Base-by-base conservation (phyloP, 768 basidiomycete species). In the Agaricus sinodeliciosus region DNA sequence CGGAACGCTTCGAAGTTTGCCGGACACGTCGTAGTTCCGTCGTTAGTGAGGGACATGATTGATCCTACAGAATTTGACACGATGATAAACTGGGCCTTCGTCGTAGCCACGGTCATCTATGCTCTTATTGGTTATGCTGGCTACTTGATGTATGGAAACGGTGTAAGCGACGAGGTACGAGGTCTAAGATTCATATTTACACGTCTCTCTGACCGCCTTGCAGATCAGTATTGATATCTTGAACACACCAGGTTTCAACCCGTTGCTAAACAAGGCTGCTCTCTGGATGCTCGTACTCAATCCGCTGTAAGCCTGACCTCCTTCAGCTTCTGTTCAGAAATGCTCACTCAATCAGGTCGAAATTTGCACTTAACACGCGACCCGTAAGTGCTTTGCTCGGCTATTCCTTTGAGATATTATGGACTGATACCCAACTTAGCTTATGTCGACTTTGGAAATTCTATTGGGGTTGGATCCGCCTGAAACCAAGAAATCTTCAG, bases 1-100 rank as follows among this genome's bases (percentile, higher is more conserved):
- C 22, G 22, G 43, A 31, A 16, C 42, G 41, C 22, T 25, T 9
- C 26, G 34, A 59, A 92, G 82, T 94, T 95, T 61, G 83, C 91
- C 2, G 94, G 94, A 1, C 95, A 98, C 63, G 86, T 91, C 12
- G 87, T 94, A 26, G 87, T 98, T 45, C 94, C 94, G 16, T 90
- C 87, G 18, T 67, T 98, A 13, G 92, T 88, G 3, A 78, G 84
- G 60, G 94, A 98, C 67, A 96, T 97, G 94, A 64, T 67, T 18
- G 81, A 93, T 58, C 94, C 94, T 6, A 73, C 75, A 25, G 75
- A 84, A 57, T 97, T 94, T 65, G 79, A 87, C 65, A 68, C 65
- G 48, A 91, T 94, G 82, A 86, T 90, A 56, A 84, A 93, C 63
- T 79, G 81, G 65, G 90, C 94, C 31, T 98, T 94, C 64, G 86